phyloP scores from a whole-genome alignment of 495 filamentous ascomycete species.

The Talaromyces trachyspermus region DNA sequence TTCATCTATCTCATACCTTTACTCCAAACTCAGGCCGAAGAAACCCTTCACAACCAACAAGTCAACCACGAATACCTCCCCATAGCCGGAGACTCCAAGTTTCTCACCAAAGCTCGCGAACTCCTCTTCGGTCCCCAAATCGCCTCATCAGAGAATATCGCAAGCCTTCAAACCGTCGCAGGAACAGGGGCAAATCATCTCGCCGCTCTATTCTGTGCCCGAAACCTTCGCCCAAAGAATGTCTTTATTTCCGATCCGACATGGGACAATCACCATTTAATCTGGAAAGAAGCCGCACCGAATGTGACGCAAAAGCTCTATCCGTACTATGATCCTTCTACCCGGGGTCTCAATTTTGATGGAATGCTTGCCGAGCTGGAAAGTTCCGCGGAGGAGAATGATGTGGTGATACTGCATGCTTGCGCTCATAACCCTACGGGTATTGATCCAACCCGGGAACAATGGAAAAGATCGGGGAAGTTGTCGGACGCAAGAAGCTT shows the following conservation, averaged over 20 bases:
- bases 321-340: conserved; percentile 24
- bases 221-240: conserved; percentile 10
- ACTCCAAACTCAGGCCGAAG: conserved; percentile 9
- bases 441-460: conserved; percentile 21
- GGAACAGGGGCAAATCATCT: conserved; percentile 79
- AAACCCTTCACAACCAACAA: conserved; percentile 2
- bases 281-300: conserved; percentile 18
- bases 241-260: conserved; percentile 25
- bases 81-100: conserved; percentile 9
- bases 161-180: conserved; percentile 61
- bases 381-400: conserved; percentile 12
- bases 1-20: conserved; percentile 1
- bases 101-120: conserved; percentile 10
- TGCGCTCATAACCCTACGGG: conserved; percentile 43
- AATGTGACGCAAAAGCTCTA: conserved; percentile 13
- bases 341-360: conserved; percentile 13
- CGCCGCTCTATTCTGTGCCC: conserved; percentile 65
- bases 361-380: conserved; percentile 16
- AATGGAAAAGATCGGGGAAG: conserved; percentile 29
- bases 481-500: conserved; percentile 20
- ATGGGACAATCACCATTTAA: conserved; percentile 24
- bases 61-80: conserved; percentile 16
- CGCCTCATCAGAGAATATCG: conserved; percentile 8
- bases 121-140: conserved; percentile 12
- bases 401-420: conserved; percentile 32